Evolutionary conservation across 768 basidiomycete genomes (phyloP).

Genomic region (Arthromyces matolae): DNA sequence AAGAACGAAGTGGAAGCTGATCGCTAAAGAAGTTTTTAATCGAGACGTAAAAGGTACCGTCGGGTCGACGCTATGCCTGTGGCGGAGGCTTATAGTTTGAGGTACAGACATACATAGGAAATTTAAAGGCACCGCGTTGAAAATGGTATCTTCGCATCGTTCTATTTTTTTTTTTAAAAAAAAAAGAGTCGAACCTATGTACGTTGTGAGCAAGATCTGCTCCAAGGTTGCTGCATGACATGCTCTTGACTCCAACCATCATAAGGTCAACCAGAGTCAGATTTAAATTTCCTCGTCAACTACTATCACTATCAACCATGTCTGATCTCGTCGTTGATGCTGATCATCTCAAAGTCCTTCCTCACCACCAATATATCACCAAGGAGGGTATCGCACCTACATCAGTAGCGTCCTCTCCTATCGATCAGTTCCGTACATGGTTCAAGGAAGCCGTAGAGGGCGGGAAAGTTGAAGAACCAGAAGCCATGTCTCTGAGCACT

Average conservation of each 20-base stretch:
- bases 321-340: constrained; percentile 46
- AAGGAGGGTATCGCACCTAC: constrained; percentile 58
- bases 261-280: constrained; percentile 1
- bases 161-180: too few species aligned
- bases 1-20: background rate
- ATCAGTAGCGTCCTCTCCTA: constrained; percentile 61
- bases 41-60: too few species aligned
- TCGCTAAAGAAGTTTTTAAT: background rate
- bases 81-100: too few species aligned
- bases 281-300: background rate
- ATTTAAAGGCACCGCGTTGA: too few species aligned
- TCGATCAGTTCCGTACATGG: constrained; percentile 87
- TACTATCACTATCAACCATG: background rate
- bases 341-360: constrained; percentile 62
- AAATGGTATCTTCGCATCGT: too few species aligned
- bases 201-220: background rate
- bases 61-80: too few species aligned
- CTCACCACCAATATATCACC: constrained; percentile 74
- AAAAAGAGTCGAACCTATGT: too few species aligned
- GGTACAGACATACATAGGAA: too few species aligned
- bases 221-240: background rate
- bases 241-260: constrained; percentile 11
- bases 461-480: constrained; percentile 75
- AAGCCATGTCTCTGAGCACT: constrained; percentile 82
- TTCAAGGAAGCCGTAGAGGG: constrained; percentile 60